Evolutionary conservation across 1,284 basidiomycete species (phyloP).

Genomic region (Moniliella sp.): DNA sequence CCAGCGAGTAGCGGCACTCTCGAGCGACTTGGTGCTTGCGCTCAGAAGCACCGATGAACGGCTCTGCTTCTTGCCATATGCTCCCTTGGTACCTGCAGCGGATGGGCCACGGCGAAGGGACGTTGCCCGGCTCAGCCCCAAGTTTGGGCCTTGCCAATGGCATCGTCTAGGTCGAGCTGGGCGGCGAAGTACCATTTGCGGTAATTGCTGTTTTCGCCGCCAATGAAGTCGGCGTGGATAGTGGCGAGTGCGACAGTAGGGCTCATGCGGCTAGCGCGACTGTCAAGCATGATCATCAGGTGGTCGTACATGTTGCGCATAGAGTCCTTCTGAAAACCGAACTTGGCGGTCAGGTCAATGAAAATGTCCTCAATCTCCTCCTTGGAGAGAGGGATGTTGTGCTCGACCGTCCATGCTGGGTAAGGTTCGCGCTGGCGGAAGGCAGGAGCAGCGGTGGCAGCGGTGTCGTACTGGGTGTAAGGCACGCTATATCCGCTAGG

Average conservation of each 20-base stretch:
- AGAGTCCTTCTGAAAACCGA: slow-evolving; percentile 79
- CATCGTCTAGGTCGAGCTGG: slow-evolving; percentile 96
- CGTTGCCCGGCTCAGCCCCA: slow-evolving; percentile 62
- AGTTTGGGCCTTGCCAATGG: slow-evolving; percentile 75
- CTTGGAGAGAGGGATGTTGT: slow-evolving; percentile 81
- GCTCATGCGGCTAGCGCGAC: slow-evolving; percentile 51
- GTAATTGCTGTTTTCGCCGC: slow-evolving; percentile 44
- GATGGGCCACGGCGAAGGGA: slow-evolving; percentile 49
- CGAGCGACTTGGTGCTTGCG: slow-evolving; percentile 54
- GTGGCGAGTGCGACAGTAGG: slow-evolving; percentile 76
- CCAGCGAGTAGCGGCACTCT: slow-evolving; percentile 74
- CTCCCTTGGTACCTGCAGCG: no score
- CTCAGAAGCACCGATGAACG: no score
- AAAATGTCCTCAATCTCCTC: slow-evolving; percentile 98
- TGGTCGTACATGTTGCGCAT: slow-evolving; percentile 66
- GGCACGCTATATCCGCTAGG: no score
- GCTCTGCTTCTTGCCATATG: no score
- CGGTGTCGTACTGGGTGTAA: no score
- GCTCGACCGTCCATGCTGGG: slow-evolving; percentile 73
- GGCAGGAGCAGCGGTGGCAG: no score
- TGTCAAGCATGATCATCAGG: slow-evolving; percentile 85
- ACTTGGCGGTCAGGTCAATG: slow-evolving; percentile 90
- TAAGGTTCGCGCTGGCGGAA: slow-evolving; percentile 49
- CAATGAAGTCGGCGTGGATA: slow-evolving; percentile 96
- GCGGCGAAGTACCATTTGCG: slow-evolving; percentile 87